Evolutionary conservation across 441 rosid species (phyloP).

Genomic region (Arabidopsis hybrid): DNA sequence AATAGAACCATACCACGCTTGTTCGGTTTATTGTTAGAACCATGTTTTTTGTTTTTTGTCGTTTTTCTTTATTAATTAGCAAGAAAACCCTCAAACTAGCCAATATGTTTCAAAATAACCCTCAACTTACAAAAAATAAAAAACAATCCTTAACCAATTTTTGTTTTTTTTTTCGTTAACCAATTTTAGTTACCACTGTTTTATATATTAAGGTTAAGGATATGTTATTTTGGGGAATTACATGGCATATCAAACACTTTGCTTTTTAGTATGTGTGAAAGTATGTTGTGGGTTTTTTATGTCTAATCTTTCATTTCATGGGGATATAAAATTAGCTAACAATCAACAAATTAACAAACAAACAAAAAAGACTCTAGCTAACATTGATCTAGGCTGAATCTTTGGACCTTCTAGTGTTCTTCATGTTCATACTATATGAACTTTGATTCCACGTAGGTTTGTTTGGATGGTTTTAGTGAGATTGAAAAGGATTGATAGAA

Average conservation of each 20-base stretch:
- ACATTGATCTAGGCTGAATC: not conserved
- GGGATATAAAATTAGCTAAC: not conserved
- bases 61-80: not conserved
- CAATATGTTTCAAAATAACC: not conserved
- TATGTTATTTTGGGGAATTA: not conserved
- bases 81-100: not conserved
- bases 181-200: not conserved
- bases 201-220: not conserved
- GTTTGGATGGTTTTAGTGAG: too few species aligned
- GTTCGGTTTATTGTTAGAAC: conserved; percentile 19
- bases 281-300: not conserved
- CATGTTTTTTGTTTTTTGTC: too few species aligned
- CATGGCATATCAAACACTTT: not conserved
- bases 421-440: too few species aligned
- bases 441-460: too few species aligned
- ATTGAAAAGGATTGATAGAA: too few species aligned
- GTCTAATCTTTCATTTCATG: not conserved
- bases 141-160: not conserved
- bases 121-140: not conserved
- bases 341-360: too few species aligned
- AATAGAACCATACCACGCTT: conserved; percentile 6
- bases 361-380: not conserved
- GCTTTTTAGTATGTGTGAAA: not conserved
- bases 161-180: too few species aligned
- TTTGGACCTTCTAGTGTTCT: too few species aligned